Conservation (phyloP, 441 rosid genomes). For the Biscutella laevigata region DNA sequence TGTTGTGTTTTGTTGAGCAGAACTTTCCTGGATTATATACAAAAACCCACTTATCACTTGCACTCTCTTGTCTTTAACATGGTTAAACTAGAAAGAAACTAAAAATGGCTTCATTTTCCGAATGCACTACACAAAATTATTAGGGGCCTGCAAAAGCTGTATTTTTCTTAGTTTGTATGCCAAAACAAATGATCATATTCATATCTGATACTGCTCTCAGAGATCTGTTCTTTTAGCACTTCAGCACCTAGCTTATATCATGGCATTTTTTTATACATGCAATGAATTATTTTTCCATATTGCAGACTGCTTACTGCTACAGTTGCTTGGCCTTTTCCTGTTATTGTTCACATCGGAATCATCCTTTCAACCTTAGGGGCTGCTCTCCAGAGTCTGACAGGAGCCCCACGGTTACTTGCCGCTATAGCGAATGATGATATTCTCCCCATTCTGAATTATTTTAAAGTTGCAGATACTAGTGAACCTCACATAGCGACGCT, state of each 20-base stretch:
- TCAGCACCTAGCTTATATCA: conserved; percentile 1
- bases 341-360: conserved; percentile 76
- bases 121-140: neutral
- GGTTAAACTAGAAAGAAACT: conserved; percentile 7
- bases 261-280: neutral
- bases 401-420: conserved; percentile 96
- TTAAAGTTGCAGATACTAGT: conserved; percentile 76
- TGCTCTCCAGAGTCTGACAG: conserved; percentile 95
- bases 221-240: conserved; percentile 7
- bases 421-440: conserved; percentile 99
- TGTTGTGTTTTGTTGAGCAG: conserved; percentile 6
- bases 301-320: conserved; percentile 95
- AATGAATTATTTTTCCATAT: conserved; percentile 9
- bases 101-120: neutral
- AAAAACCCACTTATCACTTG: neutral
- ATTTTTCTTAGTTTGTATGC: neutral
- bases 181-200: neutral
- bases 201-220: conserved; percentile 1
- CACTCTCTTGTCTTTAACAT: conserved; percentile 7
- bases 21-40: conserved; percentile 1
- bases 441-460: conserved; percentile 90
- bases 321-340: conserved; percentile 94
- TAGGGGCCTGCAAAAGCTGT: conserved; percentile 1
- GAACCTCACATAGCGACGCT: conserved; percentile 90
- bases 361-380: conserved; percentile 98